phyloP scores from a whole-genome alignment of 1,139 yeast genomes.

The Starmera stellimalicola region DNA sequence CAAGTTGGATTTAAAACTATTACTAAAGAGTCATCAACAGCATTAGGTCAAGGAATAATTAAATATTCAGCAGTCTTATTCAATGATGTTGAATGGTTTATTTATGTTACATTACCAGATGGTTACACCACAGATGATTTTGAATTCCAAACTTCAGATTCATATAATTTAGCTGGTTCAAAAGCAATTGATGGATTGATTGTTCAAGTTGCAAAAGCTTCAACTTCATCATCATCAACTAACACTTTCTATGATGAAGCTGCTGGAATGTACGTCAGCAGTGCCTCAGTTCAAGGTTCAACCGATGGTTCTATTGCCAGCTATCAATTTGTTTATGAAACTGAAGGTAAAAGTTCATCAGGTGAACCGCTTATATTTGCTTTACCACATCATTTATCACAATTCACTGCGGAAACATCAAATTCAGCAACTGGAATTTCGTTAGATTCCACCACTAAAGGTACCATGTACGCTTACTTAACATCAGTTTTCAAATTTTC shows the following conservation, averaged over 20 bases:
- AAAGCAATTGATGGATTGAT: constrained; percentile 42
- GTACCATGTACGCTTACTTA: constrained; percentile 51
- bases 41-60: constrained; percentile 30
- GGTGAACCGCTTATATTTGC: constrained; percentile 53
- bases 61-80: constrained; percentile 50
- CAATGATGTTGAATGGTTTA: constrained; percentile 44
- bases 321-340: constrained; percentile 43
- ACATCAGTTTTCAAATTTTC: constrained; percentile 34
- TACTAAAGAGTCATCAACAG: constrained; percentile 31
- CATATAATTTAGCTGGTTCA: constrained; percentile 34
- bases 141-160: constrained; percentile 27
- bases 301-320: constrained; percentile 30
- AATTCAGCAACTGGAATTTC: constrained; percentile 37
- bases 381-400: constrained; percentile 59
- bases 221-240: constrained; percentile 32
- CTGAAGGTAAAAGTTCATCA: constrained; percentile 42
- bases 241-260: constrained; percentile 36
- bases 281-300: constrained; percentile 30
- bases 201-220: constrained; percentile 54
- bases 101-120: constrained; percentile 46
- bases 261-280: constrained; percentile 51
- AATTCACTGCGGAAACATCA: constrained; percentile 33
- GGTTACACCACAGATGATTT: constrained; percentile 27
- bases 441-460: constrained; percentile 55
- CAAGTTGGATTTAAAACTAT: constrained; percentile 43